Conservation (phyloP, 164 flowering plant genomes). For the Annona squamosa region DNA sequence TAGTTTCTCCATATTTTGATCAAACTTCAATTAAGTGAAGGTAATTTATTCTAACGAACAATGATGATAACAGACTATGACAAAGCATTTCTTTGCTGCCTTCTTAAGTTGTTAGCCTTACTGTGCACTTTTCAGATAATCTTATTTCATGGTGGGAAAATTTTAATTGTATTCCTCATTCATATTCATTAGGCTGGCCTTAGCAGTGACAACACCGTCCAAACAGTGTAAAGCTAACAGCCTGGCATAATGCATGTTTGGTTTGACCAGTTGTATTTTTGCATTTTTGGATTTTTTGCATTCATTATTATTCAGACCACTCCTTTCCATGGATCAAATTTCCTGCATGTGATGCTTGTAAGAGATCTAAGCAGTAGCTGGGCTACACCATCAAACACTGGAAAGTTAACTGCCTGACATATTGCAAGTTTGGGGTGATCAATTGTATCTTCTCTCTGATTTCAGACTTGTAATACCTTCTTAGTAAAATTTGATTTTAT, state of each 20-base stretch:
- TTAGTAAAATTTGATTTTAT: too few relatives aligned
- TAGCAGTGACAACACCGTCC: neutral
- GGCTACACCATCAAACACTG: too few relatives aligned
- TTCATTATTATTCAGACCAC: neutral
- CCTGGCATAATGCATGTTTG: neutral
- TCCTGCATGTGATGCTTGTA: neutral
- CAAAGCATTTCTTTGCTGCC: neutral
- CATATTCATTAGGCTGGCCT: neutral
- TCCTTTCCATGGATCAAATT: neutral
- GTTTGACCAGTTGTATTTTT: neutral
- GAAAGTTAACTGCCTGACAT: too few relatives aligned
- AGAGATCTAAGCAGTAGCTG: too few relatives aligned
- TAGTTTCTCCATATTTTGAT: neutral
- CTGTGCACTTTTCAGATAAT: too few relatives aligned
- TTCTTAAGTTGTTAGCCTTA: too few relatives aligned
- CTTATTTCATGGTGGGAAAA: too few relatives aligned
- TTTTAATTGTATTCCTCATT: too few relatives aligned
- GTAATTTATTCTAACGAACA: neutral
- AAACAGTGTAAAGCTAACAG: neutral
- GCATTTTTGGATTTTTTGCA: neutral
- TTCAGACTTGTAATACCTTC: too few relatives aligned
- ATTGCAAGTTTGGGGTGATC: too few relatives aligned
- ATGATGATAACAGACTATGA: neutral
- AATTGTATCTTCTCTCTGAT: too few relatives aligned
- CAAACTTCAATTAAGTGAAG: neutral